These are phyloP conservation scores for Gillenia trifoliata DNA, from an alignment of 306 rosid genomes.

Conservation along the genomic window DNA sequence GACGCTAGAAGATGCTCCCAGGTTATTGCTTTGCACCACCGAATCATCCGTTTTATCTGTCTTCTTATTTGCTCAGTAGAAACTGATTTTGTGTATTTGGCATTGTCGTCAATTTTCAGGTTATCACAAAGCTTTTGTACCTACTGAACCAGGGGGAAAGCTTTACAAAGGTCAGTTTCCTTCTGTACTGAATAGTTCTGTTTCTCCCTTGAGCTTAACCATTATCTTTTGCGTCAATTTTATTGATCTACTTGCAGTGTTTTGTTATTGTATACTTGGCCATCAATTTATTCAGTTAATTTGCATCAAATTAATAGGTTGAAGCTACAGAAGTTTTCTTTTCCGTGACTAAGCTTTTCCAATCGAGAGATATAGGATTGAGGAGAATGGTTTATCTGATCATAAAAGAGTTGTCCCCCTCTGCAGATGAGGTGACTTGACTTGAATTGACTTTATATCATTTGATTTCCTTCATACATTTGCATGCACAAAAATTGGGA, in stretches of 20 bases:
- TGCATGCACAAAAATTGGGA: conserved; percentile 17
- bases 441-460: conserved; percentile 20
- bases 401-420: conserved; percentile 93
- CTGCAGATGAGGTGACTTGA: conserved; percentile 79
- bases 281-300: not conserved
- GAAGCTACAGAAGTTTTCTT: conserved; percentile 99
- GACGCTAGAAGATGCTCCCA: conserved; percentile 97
- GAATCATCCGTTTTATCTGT: conserved; percentile 1
- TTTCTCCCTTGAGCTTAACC: not conserved
- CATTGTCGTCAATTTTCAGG: conserved; percentile 40
- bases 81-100: conserved; percentile 20
- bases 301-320: conserved; percentile 38
- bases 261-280: conserved; percentile 6
- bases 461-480: conserved; percentile 11
- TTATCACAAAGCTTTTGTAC: conserved; percentile 88
- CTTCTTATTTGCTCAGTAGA: conserved; percentile 6
- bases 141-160: conserved; percentile 90
- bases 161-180: conserved; percentile 73
- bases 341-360: conserved; percentile 94
- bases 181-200: not conserved
- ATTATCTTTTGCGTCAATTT: not conserved
- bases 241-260: not conserved
- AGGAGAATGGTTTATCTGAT: conserved; percentile 99
- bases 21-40: conserved; percentile 40
- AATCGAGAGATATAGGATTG: conserved; percentile 86